Conservation (phyloP, 495 filamentous ascomycete genomes). For the Penicillium salamii region DNA sequence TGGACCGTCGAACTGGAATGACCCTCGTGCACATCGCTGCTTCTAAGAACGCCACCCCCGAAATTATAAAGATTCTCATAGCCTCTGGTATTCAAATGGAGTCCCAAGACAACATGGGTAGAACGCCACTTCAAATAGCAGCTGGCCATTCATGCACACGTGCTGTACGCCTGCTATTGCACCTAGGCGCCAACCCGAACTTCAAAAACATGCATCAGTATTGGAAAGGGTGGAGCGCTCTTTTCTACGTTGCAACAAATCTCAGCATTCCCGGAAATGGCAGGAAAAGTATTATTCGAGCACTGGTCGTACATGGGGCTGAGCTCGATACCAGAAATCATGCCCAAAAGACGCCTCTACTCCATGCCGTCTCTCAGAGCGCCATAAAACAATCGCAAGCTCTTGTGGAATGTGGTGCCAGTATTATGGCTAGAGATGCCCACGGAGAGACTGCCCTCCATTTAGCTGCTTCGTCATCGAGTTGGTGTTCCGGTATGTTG, state of each 20-base stretch:
- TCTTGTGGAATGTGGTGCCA: background rate
- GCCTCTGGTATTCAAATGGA: conserved; percentile 1
- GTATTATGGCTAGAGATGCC: background rate
- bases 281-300: background rate
- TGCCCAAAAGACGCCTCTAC: background rate
- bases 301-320: background rate
- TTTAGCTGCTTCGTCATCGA: background rate
- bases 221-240: conserved; percentile 2
- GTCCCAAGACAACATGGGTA: conserved; percentile 1
- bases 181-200: conserved; percentile 1
- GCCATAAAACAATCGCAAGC: background rate
- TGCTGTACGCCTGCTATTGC: background rate
- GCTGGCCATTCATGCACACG: conserved; percentile 2
- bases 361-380: background rate
- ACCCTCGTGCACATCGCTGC: conserved; percentile 5
- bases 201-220: background rate
- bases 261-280: background rate
- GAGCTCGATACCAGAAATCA: background rate
- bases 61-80: conserved; percentile 4
- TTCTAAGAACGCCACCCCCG: background rate
- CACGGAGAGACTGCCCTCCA: background rate
- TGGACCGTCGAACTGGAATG: background rate
- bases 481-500: background rate
- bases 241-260: conserved; percentile 6
- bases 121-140: conserved; percentile 9